Evolutionary conservation across 768 basidiomycete species (phyloP).

Genomic region (Hygrophoropsis aurantiaca): DNA sequence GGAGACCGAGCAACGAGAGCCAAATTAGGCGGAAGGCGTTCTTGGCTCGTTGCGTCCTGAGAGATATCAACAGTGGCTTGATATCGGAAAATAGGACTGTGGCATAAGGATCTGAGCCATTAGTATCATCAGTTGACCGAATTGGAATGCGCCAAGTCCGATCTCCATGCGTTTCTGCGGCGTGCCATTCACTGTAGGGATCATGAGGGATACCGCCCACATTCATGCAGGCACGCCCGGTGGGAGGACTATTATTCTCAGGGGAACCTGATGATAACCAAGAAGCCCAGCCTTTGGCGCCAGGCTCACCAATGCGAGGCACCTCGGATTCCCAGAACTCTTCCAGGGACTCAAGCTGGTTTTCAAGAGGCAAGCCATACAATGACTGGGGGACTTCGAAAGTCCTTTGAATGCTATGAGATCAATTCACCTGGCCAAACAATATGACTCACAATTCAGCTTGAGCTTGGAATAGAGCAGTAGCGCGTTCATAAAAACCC

Average conservation of each 20-base stretch:
- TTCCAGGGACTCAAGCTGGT: slow-evolving; percentile 61
- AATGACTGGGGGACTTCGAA: slow-evolving; percentile 57
- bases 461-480: slow-evolving; percentile 81
- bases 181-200: slow-evolving; percentile 68
- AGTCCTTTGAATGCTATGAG: slow-evolving; percentile 39
- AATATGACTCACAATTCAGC: slow-evolving; percentile 64
- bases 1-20: slow-evolving; percentile 70
- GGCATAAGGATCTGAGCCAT: slow-evolving; percentile 66
- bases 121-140: slow-evolving; percentile 50
- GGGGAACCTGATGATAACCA: slow-evolving; percentile 54
- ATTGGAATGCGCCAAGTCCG: slow-evolving; percentile 43
- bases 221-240: slow-evolving; percentile 13
- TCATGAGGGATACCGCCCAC: slow-evolving; percentile 40
- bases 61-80: slow-evolving; percentile 49
- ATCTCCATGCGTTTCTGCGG: slow-evolving; percentile 54
- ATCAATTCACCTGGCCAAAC: slow-evolving; percentile 2
- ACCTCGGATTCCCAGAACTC: slow-evolving; percentile 84
- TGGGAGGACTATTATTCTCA: slow-evolving; percentile 16
- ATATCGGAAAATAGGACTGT: slow-evolving; percentile 76
- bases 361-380: slow-evolving; percentile 40
- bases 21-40: slow-evolving; percentile 64
- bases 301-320: slow-evolving; percentile 70
- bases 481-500: slow-evolving; percentile 70
- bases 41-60: slow-evolving; percentile 47
- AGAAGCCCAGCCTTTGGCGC: slow-evolving; percentile 65